These are phyloP conservation scores for Corylus avellana DNA, from an alignment of 306 rosid species.

Conservation along the genomic window DNA sequence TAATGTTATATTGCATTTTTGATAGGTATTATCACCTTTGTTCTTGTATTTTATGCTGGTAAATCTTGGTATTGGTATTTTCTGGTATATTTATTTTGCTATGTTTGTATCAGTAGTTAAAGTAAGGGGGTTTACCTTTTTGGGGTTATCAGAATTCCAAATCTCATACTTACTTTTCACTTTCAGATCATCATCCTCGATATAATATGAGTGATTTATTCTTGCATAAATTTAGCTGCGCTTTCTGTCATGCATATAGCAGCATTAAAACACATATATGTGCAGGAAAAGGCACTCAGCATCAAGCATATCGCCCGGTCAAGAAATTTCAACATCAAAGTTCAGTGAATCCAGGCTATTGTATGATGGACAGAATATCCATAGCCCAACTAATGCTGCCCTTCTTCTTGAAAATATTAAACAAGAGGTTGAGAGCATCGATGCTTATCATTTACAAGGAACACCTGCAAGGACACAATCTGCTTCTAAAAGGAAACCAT, in stretches of 20 bases:
- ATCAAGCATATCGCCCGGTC: slow-evolving; percentile 50
- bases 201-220: neutral
- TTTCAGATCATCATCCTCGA: neutral
- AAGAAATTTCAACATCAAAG: slow-evolving; percentile 55
- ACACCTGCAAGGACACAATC: slow-evolving; percentile 45
- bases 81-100: neutral
- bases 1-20: neutral
- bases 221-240: neutral
- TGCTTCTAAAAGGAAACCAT: slow-evolving; percentile 53
- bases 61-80: neutral
- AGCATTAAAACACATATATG: slow-evolving; percentile 16
- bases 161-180: neutral
- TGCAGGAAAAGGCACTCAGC: slow-evolving; percentile 74
- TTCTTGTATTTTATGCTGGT: neutral
- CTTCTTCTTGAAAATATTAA: slow-evolving; percentile 86
- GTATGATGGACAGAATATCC: slow-evolving; percentile 74
- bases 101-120: neutral
- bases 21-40: neutral
- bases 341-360: slow-evolving; percentile 56
- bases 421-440: slow-evolving; percentile 66
- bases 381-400: slow-evolving; percentile 87
- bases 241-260: neutral
- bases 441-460: slow-evolving; percentile 48
- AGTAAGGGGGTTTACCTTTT: neutral
- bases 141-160: neutral